Evolutionary conservation across 441 rosid species (phyloP).

Genomic region (Omphalea diandra): DNA sequence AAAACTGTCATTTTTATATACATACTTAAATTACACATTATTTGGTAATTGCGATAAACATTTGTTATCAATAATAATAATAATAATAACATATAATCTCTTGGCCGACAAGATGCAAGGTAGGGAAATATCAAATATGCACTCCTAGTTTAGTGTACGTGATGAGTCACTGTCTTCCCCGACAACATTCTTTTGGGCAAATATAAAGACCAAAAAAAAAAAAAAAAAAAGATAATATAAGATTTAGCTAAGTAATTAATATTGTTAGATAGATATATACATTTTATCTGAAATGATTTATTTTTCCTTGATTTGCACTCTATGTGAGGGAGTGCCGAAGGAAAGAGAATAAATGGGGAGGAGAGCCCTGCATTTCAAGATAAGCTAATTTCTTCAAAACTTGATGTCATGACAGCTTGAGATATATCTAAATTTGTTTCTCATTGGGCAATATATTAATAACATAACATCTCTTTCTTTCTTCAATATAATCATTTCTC

Average conservation of each 20-base stretch:
- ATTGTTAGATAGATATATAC: not conserved
- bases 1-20: no score
- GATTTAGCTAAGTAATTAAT: not conserved
- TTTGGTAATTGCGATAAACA: no score
- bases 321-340: not conserved
- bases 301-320: not conserved
- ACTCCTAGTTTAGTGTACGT: not conserved
- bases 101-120: not conserved
- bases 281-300: not conserved
- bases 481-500: no score
- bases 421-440: no score
- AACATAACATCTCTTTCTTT: no score
- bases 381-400: not conserved
- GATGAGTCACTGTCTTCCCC: not conserved
- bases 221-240: not conserved
- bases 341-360: not conserved
- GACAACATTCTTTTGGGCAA: not conserved
- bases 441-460: no score
- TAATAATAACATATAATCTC: not conserved
- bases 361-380: not conserved
- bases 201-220: not conserved
- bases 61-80: no score
- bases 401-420: no score
- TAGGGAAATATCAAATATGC: not conserved
- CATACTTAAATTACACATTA: no score